phyloP scores from a whole-genome alignment of 2,329 filamentous ascomycete species.

The Colletotrichum cordylinicola region DNA sequence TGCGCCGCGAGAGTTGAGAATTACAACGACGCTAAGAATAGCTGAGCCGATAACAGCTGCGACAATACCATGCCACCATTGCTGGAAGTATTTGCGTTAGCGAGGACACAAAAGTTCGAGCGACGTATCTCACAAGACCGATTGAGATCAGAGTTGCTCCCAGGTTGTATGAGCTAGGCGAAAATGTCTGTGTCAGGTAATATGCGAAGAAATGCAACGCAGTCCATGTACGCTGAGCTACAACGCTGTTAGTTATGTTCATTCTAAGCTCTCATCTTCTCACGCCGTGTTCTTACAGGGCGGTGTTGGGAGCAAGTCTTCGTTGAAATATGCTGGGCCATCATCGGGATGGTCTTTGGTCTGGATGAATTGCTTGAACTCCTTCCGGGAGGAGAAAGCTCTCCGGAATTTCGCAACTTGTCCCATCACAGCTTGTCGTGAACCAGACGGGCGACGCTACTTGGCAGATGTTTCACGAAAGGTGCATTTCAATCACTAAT shows the following conservation, averaged over 20 bases:
- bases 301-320: constrained; percentile 29
- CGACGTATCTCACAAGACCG: constrained; percentile 26
- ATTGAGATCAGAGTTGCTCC: constrained; percentile 33
- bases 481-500: neutral
- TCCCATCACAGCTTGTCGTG: neutral
- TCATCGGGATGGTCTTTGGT: constrained; percentile 12
- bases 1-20: constrained; percentile 38
- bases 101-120: neutral
- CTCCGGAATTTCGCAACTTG: neutral
- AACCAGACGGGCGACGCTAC: neutral
- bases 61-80: constrained; percentile 36
- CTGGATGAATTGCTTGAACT: constrained; percentile 18
- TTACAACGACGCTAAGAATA: constrained; percentile 35
- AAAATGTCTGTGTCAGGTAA: constrained; percentile 37
- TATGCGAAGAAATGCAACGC: constrained; percentile 36
- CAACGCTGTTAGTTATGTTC: neutral
- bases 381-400: constrained; percentile 19
- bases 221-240: constrained; percentile 27
- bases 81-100: neutral
- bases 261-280: accelerated
- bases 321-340: constrained; percentile 26
- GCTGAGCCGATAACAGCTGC: constrained; percentile 24
- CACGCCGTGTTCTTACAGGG: neutral
- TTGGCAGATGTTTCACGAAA: neutral
- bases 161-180: constrained; percentile 38